A percentile compares a stretch with the other conserved stretches of the same genome.
Conservation (phyloP, 1,284 basidiomycete species). For the Austroboletus niveus region DNA sequence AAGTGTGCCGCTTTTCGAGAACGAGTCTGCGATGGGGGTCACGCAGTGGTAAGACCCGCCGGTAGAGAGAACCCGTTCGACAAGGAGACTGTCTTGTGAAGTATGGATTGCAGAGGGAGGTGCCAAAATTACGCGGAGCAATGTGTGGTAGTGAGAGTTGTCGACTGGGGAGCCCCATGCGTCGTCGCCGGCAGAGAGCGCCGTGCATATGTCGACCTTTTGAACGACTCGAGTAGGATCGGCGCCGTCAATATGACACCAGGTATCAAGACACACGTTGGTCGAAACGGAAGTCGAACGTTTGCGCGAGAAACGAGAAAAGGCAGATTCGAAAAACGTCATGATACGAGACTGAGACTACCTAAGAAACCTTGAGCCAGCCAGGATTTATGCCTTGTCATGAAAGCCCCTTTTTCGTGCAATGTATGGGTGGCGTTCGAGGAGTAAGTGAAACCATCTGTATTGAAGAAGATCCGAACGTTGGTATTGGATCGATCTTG, state of each 20-base stretch:
- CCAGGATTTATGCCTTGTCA: constrained; percentile 1
- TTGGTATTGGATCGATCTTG: too few relatives aligned
- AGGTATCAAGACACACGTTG: constrained; percentile 4
- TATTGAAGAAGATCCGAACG: not conserved
- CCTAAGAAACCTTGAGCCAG: not conserved
- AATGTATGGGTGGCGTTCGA: constrained; percentile 4
- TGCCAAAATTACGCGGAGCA: constrained; percentile 4
- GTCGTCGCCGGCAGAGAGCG: not conserved
- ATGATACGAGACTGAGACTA: not conserved
- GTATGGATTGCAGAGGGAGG: not conserved
- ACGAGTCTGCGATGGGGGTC: constrained; percentile 6
- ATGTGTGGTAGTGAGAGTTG: constrained; percentile 4
- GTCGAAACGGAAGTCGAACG: not conserved
- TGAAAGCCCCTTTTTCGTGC: constrained; percentile 3
- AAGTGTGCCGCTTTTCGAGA: not conserved
- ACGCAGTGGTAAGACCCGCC: constrained; percentile 10
- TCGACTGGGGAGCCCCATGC: not conserved
- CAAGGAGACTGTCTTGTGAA: constrained; percentile 3
- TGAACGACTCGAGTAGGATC: constrained; percentile 2
- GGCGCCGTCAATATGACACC: not conserved
- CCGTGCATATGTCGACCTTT: constrained; percentile 17
- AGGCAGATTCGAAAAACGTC: constrained; percentile 2
- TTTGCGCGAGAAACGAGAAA: constrained; percentile 4
- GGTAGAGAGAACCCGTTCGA: constrained; percentile 16
- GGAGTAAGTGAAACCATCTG: not conserved